These are phyloP conservation scores for Didymella arachidicola DNA, from an alignment of 2,329 filamentous ascomycete species.

Conservation along the genomic window DNA sequence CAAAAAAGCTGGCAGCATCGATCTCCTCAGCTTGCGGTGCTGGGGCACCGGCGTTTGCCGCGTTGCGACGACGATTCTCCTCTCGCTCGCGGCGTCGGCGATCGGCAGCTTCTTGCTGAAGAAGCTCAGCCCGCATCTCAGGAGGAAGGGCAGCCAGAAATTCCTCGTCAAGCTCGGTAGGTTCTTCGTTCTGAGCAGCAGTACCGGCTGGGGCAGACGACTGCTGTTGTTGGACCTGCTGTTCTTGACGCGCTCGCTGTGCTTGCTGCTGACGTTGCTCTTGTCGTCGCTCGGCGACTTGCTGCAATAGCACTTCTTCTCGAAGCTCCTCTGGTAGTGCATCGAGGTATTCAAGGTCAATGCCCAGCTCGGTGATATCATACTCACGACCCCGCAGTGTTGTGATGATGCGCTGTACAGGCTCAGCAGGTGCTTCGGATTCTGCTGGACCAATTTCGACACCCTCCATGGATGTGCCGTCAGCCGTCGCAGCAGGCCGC, in stretches of 20 bases:
- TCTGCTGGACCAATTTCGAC: slow-evolving; percentile 61
- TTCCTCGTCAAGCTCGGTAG: slow-evolving; percentile 86
- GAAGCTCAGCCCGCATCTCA: slow-evolving; percentile 87
- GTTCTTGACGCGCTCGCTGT: slow-evolving; percentile 35
- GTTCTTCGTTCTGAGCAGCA: slow-evolving; percentile 65
- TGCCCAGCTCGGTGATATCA: slow-evolving; percentile 93
- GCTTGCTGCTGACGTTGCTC: slow-evolving; percentile 56
- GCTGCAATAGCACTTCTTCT: slow-evolving; percentile 93
- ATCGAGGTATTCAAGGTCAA: slow-evolving; percentile 92
- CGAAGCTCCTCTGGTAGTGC: slow-evolving; percentile 97
- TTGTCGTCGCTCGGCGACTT: slow-evolving; percentile 77
- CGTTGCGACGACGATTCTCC: slow-evolving; percentile 73
- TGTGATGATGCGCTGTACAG: slow-evolving; percentile 71
- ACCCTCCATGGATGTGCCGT: slow-evolving; percentile 74
- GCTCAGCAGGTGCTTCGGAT: slow-evolving; percentile 48
- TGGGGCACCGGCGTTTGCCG: slow-evolving; percentile 57
- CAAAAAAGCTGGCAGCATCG: slow-evolving; percentile 90
- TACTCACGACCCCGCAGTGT: slow-evolving; percentile 86
- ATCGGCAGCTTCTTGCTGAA: slow-evolving; percentile 88
- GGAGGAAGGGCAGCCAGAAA: slow-evolving; percentile 92
- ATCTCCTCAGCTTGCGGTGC: slow-evolving; percentile 71
- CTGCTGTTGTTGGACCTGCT: slow-evolving; percentile 23
- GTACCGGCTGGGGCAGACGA: slow-evolving; percentile 35
- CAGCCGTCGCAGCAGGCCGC: slow-evolving; percentile 50
- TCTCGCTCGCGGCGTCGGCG: slow-evolving; percentile 88